Conservation (phyloP, 306 rosid species). For the Pyrus bretschneideri region DNA sequence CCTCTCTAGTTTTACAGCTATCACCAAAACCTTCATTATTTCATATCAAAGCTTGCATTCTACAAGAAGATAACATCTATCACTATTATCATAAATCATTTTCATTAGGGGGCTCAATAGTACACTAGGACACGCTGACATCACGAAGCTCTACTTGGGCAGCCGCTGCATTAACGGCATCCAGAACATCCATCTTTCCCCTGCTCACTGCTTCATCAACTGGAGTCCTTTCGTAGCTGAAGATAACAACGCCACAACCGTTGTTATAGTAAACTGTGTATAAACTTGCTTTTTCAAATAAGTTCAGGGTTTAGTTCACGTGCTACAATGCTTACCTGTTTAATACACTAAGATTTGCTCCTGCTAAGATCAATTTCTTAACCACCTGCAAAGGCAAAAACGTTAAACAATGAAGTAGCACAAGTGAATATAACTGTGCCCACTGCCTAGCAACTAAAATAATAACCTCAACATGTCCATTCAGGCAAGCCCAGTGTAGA, state of each 20-base stretch:
- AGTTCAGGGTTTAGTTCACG: not conserved
- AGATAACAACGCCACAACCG: slow-evolving; percentile 3
- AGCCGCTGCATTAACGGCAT: slow-evolving; percentile 67
- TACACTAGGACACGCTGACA: slow-evolving; percentile 33
- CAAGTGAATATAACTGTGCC: not conserved
- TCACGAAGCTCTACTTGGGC: slow-evolving; percentile 60
- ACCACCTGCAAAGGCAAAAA: slow-evolving; percentile 47
- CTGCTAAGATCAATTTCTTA: slow-evolving; percentile 78
- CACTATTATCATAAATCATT: not conserved
- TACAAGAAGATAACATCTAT: not conserved
- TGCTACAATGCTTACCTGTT: slow-evolving; percentile 45
- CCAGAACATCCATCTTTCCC: slow-evolving; percentile 62
- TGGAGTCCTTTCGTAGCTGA: slow-evolving; percentile 83
- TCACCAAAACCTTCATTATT: not conserved
- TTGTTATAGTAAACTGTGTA: not conserved
- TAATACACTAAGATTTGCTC: slow-evolving; percentile 56
- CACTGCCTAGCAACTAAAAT: not conserved
- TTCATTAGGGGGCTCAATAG: not conserved
- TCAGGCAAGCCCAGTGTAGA: slow-evolving; percentile 95
- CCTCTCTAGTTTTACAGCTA: too few relatives aligned
- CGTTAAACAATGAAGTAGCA: slow-evolving; percentile 1
- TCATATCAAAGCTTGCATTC: not conserved
- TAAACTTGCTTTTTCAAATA: not conserved
- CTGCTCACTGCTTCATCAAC: slow-evolving; percentile 76
- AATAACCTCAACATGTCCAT: slow-evolving; percentile 83